These are phyloP conservation scores for Colletotrichum shisoi DNA, from an alignment of 2,329 filamentous ascomycete species.

Conservation along the genomic window DNA sequence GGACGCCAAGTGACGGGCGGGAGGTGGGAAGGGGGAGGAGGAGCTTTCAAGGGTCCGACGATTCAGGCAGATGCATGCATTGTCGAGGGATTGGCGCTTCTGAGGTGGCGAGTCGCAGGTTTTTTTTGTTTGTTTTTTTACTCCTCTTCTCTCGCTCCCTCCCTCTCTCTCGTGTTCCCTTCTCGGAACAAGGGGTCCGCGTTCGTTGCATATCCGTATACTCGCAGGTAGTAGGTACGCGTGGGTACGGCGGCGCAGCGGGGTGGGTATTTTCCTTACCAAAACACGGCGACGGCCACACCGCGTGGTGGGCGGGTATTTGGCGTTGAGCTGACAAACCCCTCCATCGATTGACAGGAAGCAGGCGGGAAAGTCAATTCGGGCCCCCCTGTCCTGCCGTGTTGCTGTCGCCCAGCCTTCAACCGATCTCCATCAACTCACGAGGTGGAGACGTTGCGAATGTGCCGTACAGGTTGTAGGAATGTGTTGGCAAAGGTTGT, in stretches of 20 bases:
- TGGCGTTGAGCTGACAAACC: background rate
- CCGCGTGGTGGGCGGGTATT: background rate
- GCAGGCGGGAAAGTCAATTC: background rate
- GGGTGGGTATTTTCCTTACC: background rate
- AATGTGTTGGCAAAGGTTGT: background rate
- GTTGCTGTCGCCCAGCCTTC: background rate
- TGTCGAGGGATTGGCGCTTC: conserved; percentile 20
- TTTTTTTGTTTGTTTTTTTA: background rate
- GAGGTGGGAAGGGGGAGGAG: conserved; percentile 3
- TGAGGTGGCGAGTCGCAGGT: conserved; percentile 8
- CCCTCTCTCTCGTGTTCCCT: too few relatives aligned
- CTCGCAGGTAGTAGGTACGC: too few relatives aligned
- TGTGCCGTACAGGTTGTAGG: too few relatives aligned
- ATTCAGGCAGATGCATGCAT: conserved; percentile 26
- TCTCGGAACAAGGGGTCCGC: background rate
- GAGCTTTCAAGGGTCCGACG: conserved; percentile 2
- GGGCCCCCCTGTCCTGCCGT: background rate
- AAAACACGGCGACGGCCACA: background rate
- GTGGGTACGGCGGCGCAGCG: background rate
- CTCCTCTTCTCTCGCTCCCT: too few relatives aligned
- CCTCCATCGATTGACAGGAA: background rate
- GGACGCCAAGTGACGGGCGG: conserved; percentile 9
- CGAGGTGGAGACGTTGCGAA: background rate
- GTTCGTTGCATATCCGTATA: background rate
- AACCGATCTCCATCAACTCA: background rate